A percentile compares a stretch with the other conserved stretches of the same genome.
These are phyloP conservation scores for Ruellia speciosa DNA, from an alignment of 305 asterid genomes.

Conservation along the genomic window DNA sequence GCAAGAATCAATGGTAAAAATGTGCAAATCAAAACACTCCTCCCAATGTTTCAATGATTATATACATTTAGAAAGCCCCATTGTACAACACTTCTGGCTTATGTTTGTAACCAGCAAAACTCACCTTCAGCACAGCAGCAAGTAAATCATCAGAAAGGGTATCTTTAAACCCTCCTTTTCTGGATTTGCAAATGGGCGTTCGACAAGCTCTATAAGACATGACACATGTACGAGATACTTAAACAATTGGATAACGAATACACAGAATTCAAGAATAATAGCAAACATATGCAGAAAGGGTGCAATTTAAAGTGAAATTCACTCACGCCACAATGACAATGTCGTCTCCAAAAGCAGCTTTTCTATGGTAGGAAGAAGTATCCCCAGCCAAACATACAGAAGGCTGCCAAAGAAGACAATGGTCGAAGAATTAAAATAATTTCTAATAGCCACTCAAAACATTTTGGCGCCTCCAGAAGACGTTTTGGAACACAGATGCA, in stretches of 20 bases:
- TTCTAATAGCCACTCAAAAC: not conserved
- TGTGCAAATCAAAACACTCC: not conserved
- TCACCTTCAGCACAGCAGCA: slow-evolving; percentile 80
- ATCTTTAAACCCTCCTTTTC: slow-evolving; percentile 84
- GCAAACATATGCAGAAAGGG: not conserved
- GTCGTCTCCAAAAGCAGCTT: slow-evolving; percentile 65
- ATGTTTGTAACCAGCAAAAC: not conserved
- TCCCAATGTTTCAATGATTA: too few relatives aligned
- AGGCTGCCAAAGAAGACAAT: slow-evolving; percentile 34
- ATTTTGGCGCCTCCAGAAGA: not conserved
- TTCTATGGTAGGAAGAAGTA: slow-evolving; percentile 26
- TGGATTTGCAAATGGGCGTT: slow-evolving; percentile 77
- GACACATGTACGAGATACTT: not conserved
- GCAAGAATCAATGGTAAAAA: not conserved
- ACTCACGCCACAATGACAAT: slow-evolving; percentile 87
- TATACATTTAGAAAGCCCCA: too few relatives aligned
- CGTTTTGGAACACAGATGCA: not conserved
- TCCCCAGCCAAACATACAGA: slow-evolving; percentile 53
- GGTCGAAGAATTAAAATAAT: not conserved
- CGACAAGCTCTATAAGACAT: slow-evolving; percentile 57
- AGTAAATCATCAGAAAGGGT: slow-evolving; percentile 85
- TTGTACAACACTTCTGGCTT: too few relatives aligned
- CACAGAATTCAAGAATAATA: not conserved
- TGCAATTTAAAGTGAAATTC: slow-evolving; percentile 17
- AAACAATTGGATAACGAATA: not conserved